A percentile compares a stretch with the other conserved stretches of the same genome.
phyloP scores from a whole-genome alignment of 352 stramenopile species.

The Pythium brassicae region DNA sequence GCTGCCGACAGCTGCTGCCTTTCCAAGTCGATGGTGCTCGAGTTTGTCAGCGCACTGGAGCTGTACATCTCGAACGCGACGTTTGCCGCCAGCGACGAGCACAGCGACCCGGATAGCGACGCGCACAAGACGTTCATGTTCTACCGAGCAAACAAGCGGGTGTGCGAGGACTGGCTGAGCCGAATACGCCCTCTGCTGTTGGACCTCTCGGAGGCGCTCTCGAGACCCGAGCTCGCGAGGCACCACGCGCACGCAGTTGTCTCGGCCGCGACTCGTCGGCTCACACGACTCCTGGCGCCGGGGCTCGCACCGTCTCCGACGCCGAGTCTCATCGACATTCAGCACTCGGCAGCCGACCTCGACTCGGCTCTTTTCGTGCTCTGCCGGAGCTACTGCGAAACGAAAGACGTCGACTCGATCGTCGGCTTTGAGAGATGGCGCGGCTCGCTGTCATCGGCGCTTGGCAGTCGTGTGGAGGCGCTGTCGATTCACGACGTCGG shows the following conservation, averaged over 20 bases:
- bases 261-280: conserved; percentile 26
- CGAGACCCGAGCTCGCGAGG: conserved; percentile 25
- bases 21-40: conserved; percentile 36
- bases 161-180: conserved; percentile 71
- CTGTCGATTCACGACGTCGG: conserved; percentile 10
- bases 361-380: conserved; percentile 42
- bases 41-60: conserved; percentile 56
- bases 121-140: conserved; percentile 41
- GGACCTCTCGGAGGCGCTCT: conserved; percentile 28
- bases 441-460: conserved; percentile 22
- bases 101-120: conserved; percentile 36
- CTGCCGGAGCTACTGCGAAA: conserved; percentile 35
- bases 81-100: conserved; percentile 12
- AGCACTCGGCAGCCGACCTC: conserved; percentile 30
- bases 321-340: conserved; percentile 25
- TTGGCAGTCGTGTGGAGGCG: conserved; percentile 18
- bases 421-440: conserved; percentile 42
- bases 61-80: conserved; percentile 34
- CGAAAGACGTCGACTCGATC: conserved; percentile 54
- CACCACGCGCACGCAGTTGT: conserved; percentile 48
- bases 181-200: conserved; percentile 52
- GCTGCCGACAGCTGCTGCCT: conserved; percentile 6
- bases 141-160: conserved; percentile 57
- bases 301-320: conserved; percentile 9
- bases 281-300: conserved; percentile 25